These are phyloP conservation scores for Coemansia sp. DNA, from an alignment of 192 early-diverging fungal species.

Conservation along the genomic window DNA sequence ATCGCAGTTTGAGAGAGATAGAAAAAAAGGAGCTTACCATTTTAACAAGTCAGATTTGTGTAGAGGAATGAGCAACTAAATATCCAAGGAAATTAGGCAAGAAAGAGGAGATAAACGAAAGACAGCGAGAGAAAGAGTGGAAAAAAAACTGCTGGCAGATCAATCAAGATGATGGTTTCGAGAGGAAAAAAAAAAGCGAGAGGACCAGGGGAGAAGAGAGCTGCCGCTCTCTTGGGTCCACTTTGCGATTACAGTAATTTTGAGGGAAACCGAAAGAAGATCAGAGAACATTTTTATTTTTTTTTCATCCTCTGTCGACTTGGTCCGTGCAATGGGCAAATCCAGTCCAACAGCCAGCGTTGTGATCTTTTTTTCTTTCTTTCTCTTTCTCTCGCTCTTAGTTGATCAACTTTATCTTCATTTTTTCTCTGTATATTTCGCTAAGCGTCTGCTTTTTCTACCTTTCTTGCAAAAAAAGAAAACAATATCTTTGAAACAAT, in stretches of 20 bases:
- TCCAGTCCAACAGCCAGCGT: no score
- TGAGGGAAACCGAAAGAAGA: constrained; percentile 23
- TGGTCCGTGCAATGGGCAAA: neutral
- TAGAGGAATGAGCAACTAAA: neutral
- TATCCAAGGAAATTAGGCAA: neutral
- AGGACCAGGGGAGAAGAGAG: neutral
- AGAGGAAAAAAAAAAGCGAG: neutral
- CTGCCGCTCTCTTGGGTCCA: neutral
- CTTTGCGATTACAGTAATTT: constrained; percentile 22
- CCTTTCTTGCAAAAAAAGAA: neutral
- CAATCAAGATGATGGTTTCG: constrained; percentile 4
- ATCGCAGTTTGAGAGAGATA: neutral
- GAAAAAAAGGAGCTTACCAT: no score
- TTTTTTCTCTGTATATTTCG: constrained; percentile 5
- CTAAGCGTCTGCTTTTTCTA: neutral
- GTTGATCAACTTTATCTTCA: neutral
- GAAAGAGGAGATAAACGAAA: neutral
- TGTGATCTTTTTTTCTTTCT: neutral
- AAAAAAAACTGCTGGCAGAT: neutral
- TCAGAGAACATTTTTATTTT: neutral
- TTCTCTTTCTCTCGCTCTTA: constrained; percentile 1
- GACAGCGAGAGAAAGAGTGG: neutral
- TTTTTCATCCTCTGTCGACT: neutral
- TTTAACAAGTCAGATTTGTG: no score
- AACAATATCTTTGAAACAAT: constrained; percentile 3